phyloP scores from a whole-genome alignment of 1,284 basidiomycete species.

The Blastosporella zonata region DNA sequence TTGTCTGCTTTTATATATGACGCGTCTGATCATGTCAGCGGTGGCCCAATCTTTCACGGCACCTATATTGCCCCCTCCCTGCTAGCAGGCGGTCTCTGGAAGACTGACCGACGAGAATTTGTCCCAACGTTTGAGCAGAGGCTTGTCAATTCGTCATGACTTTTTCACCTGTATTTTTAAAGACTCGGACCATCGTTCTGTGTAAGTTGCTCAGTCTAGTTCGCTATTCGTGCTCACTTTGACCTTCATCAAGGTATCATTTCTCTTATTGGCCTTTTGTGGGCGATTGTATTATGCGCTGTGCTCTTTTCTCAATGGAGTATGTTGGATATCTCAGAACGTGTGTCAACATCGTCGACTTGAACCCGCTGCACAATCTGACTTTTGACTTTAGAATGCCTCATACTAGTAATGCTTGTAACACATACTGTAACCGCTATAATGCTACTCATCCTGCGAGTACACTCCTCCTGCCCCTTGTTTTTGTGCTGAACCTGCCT shows the following conservation, averaged over 20 bases:
- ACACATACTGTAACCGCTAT: constrained; percentile 42
- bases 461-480: constrained; percentile 7
- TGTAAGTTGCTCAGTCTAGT: constrained; percentile 3
- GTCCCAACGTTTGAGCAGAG: neutral
- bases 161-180: constrained; percentile 14
- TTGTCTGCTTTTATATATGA: too few relatives aligned
- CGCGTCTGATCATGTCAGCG: too few relatives aligned
- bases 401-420: constrained; percentile 42
- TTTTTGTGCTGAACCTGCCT: neutral
- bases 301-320: constrained; percentile 17
- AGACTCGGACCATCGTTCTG: constrained; percentile 8
- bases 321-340: constrained; percentile 13
- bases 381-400: constrained; percentile 21
- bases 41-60: neutral
- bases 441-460: constrained; percentile 45
- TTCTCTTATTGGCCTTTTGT: constrained; percentile 14
- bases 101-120: constrained; percentile 6
- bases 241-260: constrained; percentile 10
- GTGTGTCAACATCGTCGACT: neutral
- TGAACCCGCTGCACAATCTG: neutral
- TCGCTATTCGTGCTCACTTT: neutral
- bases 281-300: constrained; percentile 14
- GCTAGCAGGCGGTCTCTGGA: constrained; percentile 8
- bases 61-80: neutral
- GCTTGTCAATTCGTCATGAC: constrained; percentile 4